Evolutionary conservation across 352 stramenopile species (phyloP), one percentile per base, ranked within the genome.

Genomic region (Phytophthora quininea): DNA sequence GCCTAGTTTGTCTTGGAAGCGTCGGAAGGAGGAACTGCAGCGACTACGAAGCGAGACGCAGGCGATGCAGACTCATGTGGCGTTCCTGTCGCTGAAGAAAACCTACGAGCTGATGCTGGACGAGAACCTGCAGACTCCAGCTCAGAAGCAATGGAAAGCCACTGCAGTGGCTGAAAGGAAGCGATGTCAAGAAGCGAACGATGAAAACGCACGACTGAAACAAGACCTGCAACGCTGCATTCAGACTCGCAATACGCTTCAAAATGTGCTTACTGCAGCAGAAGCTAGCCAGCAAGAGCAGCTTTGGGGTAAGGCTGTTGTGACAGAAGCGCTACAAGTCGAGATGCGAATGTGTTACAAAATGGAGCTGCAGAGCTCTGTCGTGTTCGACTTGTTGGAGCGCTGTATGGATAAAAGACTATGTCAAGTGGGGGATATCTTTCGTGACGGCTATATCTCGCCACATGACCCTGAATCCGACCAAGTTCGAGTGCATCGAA

Each of bases 21-120:
- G 69, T 6, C 75, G 73, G 60, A 79, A 75, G 46, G 58, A 81
- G 4, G 73, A 84, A 48, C 55, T 80, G 4, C 56, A 67, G 14
- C 31, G 54, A 15, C 53, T 84, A 33, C 51, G 67, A 53, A 54
- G 47, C 2, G 55, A 71, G 12, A 37, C 74, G 12, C 54, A 76
- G 14, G 58, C 76, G n/a, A 45, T 84, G 31, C 54, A 81, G 45
- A 74, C 60, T 11, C 69, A 51, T 5, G 45, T 75, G 32, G 54
- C 65, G 46, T 52, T 73, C n/a, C 47, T 84, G 12, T 64, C 76
- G 54, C 29, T 71, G 35, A 48, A 14, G 10, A 47, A 11, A 24
- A 63, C 37, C 3, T 61, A 57, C 29, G 68, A 51, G 37, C 33
- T 56, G 27, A 47, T 61, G 19, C 19, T 62, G 24, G 64, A 62